These are phyloP conservation scores for Grigorovia jiainica DNA, from an alignment of 805 yeast genomes.

Conservation along the genomic window DNA sequence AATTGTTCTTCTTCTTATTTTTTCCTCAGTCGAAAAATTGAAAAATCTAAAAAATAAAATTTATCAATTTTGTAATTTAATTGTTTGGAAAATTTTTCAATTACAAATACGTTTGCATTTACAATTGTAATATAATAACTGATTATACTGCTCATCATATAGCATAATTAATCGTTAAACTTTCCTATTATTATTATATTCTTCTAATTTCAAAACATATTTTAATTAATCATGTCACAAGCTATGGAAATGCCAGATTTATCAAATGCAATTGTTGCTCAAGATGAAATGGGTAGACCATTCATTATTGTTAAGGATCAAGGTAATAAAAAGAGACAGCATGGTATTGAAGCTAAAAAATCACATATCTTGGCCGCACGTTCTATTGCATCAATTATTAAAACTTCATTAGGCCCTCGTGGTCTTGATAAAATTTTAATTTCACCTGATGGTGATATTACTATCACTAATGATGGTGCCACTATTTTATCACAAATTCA, in stretches of 20 bases:
- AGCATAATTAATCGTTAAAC: too few species aligned
- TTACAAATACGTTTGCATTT: too few species aligned
- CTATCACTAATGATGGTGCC: constrained; percentile 97
- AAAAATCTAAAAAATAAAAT: neutral
- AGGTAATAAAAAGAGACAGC: constrained; percentile 52
- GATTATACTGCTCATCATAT: too few species aligned
- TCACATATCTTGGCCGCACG: constrained; percentile 92
- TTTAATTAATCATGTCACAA: neutral
- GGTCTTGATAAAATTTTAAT: constrained; percentile 96
- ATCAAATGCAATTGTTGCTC: constrained; percentile 97
- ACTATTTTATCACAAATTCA: constrained; percentile 95
- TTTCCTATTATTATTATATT: too few species aligned
- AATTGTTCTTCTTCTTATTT: too few species aligned
- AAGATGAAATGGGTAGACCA: constrained; percentile 98
- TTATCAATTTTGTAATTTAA: neutral
- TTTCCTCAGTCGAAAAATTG: neutral
- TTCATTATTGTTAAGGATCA: constrained; percentile 92
- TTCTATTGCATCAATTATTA: constrained; percentile 85
- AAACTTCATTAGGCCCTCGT: constrained; percentile 92
- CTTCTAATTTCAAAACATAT: neutral
- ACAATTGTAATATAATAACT: too few species aligned
- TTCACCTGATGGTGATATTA: constrained; percentile 94
- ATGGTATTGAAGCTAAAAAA: constrained; percentile 70
- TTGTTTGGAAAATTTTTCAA: neutral
- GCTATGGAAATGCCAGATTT: constrained; percentile 67